Evolutionary conservation across 2,329 filamentous ascomycete species (phyloP).

Genomic region (Lachnellula suecica): DNA sequence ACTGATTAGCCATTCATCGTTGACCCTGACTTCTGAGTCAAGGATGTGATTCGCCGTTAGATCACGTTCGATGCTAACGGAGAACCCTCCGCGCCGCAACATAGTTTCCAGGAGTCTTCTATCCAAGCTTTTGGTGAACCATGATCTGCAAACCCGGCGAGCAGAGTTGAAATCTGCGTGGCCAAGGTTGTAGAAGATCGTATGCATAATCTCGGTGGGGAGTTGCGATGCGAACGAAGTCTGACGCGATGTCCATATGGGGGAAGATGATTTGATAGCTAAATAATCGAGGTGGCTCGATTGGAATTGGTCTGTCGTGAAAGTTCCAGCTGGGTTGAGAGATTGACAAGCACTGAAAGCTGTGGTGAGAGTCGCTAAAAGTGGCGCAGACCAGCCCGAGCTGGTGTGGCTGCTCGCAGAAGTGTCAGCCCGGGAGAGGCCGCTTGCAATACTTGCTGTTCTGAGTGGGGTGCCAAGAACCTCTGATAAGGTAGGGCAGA

Average conservation of each 20-base stretch:
- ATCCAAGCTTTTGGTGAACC: conserved; percentile 59
- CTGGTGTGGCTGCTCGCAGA: neutral
- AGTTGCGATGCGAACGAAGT: conserved; percentile 16
- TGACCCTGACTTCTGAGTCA: conserved; percentile 9
- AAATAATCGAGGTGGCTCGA: conserved; percentile 13
- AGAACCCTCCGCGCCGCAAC: conserved; percentile 57
- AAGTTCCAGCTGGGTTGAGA: conserved; percentile 13
- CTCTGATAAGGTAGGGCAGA: conserved; percentile 26
- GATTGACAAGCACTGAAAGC: conserved; percentile 14
- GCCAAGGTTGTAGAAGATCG: conserved; percentile 35
- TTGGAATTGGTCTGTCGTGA: conserved; percentile 4
- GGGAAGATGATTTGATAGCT: conserved; percentile 13
- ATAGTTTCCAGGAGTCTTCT: conserved; percentile 48
- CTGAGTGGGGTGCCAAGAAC: conserved; percentile 15
- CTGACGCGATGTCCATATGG: neutral
- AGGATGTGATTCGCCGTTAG: conserved; percentile 23
- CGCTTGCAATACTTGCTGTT: neutral
- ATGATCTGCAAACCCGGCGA: conserved; percentile 56
- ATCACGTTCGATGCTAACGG: conserved; percentile 38
- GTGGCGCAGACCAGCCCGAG: neutral
- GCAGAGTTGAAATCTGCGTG: conserved; percentile 56
- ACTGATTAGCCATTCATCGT: conserved; percentile 37
- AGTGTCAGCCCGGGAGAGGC: neutral
- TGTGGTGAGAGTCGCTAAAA: conserved; percentile 6
- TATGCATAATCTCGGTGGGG: conserved; percentile 38